A percentile compares a stretch with the other conserved stretches of the same genome.
Conservation (phyloP, 202 grass and related monocot genomes). For the Dendrocalamus latiflorus region DNA sequence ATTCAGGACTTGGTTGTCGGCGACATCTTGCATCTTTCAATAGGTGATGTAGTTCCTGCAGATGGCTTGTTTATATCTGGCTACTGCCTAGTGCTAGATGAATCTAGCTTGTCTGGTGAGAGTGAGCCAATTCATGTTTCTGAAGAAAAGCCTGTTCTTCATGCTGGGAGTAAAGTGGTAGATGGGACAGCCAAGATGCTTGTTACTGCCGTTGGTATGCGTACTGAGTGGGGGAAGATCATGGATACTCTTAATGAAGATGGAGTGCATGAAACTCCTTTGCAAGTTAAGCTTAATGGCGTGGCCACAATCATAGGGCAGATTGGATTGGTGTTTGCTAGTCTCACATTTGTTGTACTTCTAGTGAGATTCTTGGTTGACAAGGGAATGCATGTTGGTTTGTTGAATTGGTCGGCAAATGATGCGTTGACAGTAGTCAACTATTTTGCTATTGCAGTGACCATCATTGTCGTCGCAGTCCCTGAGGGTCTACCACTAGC, state of each 20-base stretch:
- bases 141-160: too few relatives aligned
- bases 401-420: slow-evolving; percentile 53
- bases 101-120: too few relatives aligned
- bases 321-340: slow-evolving; percentile 73
- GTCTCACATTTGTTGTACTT: slow-evolving; percentile 75
- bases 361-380: slow-evolving; percentile 67
- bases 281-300: slow-evolving; percentile 90
- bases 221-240: slow-evolving; percentile 88
- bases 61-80: too few relatives aligned
- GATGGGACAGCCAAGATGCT: too few relatives aligned
- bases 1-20: too few relatives aligned
- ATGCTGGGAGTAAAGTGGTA: too few relatives aligned
- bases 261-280: slow-evolving; percentile 84
- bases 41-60: too few relatives aligned
- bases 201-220: slow-evolving; percentile 66
- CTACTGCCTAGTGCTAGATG: too few relatives aligned
- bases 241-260: slow-evolving; percentile 62
- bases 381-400: too few relatives aligned
- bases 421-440: slow-evolving; percentile 78
- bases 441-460: slow-evolving; percentile 87
- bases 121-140: too few relatives aligned
- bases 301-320: slow-evolving; percentile 78
- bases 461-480: slow-evolving; percentile 88
- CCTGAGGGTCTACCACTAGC: slow-evolving; percentile 90
- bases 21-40: too few relatives aligned